Percentiles rank a stretch among this genome's conserved stretches.
phyloP scores from a whole-genome alignment of 2,329 filamentous ascomycete species.

The Lasiodiplodia citricola region DNA sequence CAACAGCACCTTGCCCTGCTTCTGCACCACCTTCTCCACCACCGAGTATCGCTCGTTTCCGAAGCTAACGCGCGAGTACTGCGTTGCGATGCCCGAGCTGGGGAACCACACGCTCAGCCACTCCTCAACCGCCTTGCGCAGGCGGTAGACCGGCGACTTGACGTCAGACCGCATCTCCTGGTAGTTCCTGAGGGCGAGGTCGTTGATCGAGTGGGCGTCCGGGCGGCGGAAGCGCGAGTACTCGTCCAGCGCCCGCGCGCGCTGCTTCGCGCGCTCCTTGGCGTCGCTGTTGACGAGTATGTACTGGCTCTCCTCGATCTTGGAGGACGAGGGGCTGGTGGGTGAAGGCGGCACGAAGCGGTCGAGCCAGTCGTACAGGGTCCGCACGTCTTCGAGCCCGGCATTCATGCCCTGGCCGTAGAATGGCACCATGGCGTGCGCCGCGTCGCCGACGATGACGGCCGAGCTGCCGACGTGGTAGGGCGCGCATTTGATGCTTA shows the following conservation, averaged over 20 bases:
- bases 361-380: conserved; percentile 84
- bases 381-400: conserved; percentile 89
- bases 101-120: conserved; percentile 77
- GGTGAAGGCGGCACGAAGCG: conserved; percentile 54
- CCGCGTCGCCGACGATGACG: conserved; percentile 90
- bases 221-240: conserved; percentile 77
- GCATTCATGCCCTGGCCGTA: conserved; percentile 99
- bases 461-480: conserved; percentile 79
- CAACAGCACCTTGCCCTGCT: conserved; percentile 62
- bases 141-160: conserved; percentile 73
- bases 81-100: conserved; percentile 82
- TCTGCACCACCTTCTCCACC: conserved; percentile 71
- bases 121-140: conserved; percentile 89
- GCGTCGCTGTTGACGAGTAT: conserved; percentile 54
- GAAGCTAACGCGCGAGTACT: conserved; percentile 92
- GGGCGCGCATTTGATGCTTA: conserved; percentile 90
- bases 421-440: conserved; percentile 97
- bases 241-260: conserved; percentile 63
- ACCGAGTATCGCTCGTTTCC: conserved; percentile 90
- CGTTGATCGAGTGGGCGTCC: conserved; percentile 89
- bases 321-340: not conserved
- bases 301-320: conserved; percentile 30
- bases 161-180: conserved; percentile 91
- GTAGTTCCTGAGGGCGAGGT: conserved; percentile 90
- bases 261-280: conserved; percentile 31